Conservation (phyloP, 306 rosid species). For the Quercus mongolica region DNA sequence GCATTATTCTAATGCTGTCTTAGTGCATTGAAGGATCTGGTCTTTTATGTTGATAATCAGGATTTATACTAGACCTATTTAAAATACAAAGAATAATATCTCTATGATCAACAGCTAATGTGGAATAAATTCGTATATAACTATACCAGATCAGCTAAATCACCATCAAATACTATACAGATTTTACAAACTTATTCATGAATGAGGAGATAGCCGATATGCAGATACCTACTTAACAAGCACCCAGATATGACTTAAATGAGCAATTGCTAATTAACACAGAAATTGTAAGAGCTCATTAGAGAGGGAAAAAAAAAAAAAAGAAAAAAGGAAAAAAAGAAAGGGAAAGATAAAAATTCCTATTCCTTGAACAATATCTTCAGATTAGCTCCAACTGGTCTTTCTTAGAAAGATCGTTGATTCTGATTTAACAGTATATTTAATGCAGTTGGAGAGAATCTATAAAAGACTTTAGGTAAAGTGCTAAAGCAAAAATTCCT, state of each 20-base stretch:
- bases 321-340: background rate
- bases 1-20: slow-evolving; percentile 35
- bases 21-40: slow-evolving; percentile 20
- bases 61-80: slow-evolving; percentile 18
- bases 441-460: slow-evolving; percentile 56
- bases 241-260: slow-evolving; percentile 15
- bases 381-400: slow-evolving; percentile 41
- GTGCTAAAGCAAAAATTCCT: slow-evolving; percentile 52
- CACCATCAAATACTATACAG: slow-evolving; percentile 10
- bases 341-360: slow-evolving; percentile 1
- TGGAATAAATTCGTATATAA: slow-evolving; percentile 19
- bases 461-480: slow-evolving; percentile 41
- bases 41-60: slow-evolving; percentile 16
- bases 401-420: slow-evolving; percentile 44
- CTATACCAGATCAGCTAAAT: slow-evolving; percentile 15
- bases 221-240: slow-evolving; percentile 29
- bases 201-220: slow-evolving; percentile 18
- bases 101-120: slow-evolving; percentile 32
- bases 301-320: slow-evolving; percentile 5
- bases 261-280: slow-evolving; percentile 24
- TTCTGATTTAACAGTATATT: slow-evolving; percentile 65
- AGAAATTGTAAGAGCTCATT: slow-evolving; percentile 7
- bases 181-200: slow-evolving; percentile 8
- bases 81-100: slow-evolving; percentile 26
- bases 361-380: slow-evolving; percentile 54